Base-by-base conservation (phyloP, 176 grass and related monocot species). In the Triticum turgidum region DNA sequence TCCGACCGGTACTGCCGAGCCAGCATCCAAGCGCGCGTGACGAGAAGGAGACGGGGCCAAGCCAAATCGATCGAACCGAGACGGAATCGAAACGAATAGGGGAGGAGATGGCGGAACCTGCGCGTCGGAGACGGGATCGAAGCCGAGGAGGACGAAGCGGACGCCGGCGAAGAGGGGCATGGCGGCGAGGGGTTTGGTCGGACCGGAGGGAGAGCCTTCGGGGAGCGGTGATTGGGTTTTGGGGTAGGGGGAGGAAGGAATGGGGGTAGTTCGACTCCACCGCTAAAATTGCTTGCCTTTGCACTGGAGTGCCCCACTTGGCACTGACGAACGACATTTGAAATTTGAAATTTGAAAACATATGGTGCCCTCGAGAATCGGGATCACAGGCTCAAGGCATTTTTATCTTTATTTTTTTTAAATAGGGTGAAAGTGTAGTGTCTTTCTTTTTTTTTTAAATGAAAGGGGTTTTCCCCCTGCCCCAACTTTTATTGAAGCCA, bases 131-230 rank as follows among this genome's bases (percentile, higher is more conserved):
- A 91, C 76, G 51, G 87, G 62, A 80, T 98, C 93, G 82, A 98
- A 98, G 34, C 96, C 96, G 73, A 89, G 61, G 76, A 98, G 93
- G 65, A 87, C 88, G 82, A 98, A 98, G 78, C 91, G 88, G 83
- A 98, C 83, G 56, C 91, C 91, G 52, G 86, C 84, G 88, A 98
- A 95, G 84, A 92, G 75, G 85, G 13, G n/a, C 9, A 59, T 59
- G 56, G 56, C 18, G 56, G 56, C 56, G 56, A 59, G 56, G 56
- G 56, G 56, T 21, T 59, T 21, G 56, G 56, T 59, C 56, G 20
- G 56, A 59, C 56, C 56, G 56, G 56, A 21, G 18, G 56, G 54
- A 58, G 54, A 5, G 56, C 18, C 17, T 54, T 54, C 51, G 18
- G 18, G 18, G 18, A 59, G 56, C 56, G 56, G 56, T 59, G 56